phyloP scores from a whole-genome alignment of 495 filamentous ascomycete genomes.

The Penicillium pancosmium region DNA sequence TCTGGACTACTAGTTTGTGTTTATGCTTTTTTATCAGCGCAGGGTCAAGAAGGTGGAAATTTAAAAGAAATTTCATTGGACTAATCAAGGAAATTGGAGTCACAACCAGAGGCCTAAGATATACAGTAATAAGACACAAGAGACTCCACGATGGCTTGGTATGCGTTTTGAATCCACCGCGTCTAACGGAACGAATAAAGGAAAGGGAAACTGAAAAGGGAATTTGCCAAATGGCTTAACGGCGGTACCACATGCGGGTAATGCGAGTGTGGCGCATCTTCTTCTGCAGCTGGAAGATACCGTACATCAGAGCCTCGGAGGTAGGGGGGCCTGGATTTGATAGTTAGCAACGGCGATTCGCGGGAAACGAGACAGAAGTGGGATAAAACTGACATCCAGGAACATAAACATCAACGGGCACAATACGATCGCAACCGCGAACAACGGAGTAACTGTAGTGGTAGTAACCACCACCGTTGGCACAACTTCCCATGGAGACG shows the following conservation, averaged over 20 bases:
- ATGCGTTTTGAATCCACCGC: constrained; percentile 26
- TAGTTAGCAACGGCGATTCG: constrained; percentile 22
- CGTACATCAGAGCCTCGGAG: constrained; percentile 91
- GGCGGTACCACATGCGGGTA: constrained; percentile 56
- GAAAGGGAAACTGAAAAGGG: constrained; percentile 2
- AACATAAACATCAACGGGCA: constrained; percentile 96
- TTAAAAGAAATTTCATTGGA: constrained; percentile 1
- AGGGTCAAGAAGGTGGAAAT: not conserved
- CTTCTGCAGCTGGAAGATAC: constrained; percentile 89
- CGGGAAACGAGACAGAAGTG: not conserved
- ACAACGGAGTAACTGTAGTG: constrained; percentile 95
- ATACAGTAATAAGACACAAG: constrained; percentile 29
- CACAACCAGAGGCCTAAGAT: constrained; percentile 20
- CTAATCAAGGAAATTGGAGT: constrained; percentile 10
- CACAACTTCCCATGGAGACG: constrained; percentile 91
- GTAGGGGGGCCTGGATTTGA: constrained; percentile 67
- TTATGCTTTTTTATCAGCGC: too few relatives aligned
- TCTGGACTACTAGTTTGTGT: too few relatives aligned
- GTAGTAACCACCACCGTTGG: constrained; percentile 96
- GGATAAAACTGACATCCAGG: constrained; percentile 66
- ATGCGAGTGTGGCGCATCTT: constrained; percentile 83
- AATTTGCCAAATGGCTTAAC: constrained; percentile 23
- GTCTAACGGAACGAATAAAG: constrained; percentile 20
- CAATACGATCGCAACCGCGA: constrained; percentile 89
- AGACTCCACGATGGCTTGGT: constrained; percentile 24